Percentiles rank a stretch among this genome's conserved stretches.
These are phyloP conservation scores for Fusarium circinatum DNA, from an alignment of 2,329 filamentous ascomycete species.

Conservation along the genomic window DNA sequence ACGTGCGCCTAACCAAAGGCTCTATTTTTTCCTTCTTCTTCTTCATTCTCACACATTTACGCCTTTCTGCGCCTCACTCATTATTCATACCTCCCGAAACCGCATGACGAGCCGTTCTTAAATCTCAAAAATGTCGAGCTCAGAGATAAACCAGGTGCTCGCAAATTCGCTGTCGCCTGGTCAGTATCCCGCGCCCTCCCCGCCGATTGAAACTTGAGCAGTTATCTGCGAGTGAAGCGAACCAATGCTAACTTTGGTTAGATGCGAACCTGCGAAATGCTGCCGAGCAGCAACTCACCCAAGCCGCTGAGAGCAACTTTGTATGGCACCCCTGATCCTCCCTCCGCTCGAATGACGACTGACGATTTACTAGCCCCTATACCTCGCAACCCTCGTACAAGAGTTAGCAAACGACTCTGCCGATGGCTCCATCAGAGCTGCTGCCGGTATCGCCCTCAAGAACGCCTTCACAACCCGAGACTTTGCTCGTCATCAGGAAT, in stretches of 20 bases:
- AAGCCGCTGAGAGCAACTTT: constrained; percentile 95
- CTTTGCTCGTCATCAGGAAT: constrained; percentile 83
- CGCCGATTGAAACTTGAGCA: constrained; percentile 8
- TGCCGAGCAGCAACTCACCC: constrained; percentile 92
- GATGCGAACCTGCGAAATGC: constrained; percentile 89
- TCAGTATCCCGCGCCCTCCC: constrained; percentile 59
- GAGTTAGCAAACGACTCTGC: constrained; percentile 92
- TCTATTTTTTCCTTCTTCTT: constrained; percentile 34
- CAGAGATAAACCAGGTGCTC: constrained; percentile 99
- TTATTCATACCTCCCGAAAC: constrained; percentile 43
- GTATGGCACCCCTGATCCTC: constrained; percentile 63
- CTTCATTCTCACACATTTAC: constrained; percentile 19
- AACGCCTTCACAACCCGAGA: constrained; percentile 98
- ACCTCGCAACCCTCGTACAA: constrained; percentile 90
- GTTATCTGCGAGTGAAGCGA: constrained; percentile 9
- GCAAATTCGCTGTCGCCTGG: constrained; percentile 95
- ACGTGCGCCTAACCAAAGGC: constrained; percentile 45
- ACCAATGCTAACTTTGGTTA: constrained; percentile 56
- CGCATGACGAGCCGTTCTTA: constrained; percentile 52
- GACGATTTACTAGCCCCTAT: constrained; percentile 74
- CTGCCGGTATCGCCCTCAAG: constrained; percentile 95
- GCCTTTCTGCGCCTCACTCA: constrained; percentile 24
- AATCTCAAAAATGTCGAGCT: constrained; percentile 69
- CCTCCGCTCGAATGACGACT: constrained; percentile 36
- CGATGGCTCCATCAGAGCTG: constrained; percentile 85